Evolutionary conservation across 2,329 filamentous ascomycete species (phyloP).

Genomic region (Bipolaris gigantea): DNA sequence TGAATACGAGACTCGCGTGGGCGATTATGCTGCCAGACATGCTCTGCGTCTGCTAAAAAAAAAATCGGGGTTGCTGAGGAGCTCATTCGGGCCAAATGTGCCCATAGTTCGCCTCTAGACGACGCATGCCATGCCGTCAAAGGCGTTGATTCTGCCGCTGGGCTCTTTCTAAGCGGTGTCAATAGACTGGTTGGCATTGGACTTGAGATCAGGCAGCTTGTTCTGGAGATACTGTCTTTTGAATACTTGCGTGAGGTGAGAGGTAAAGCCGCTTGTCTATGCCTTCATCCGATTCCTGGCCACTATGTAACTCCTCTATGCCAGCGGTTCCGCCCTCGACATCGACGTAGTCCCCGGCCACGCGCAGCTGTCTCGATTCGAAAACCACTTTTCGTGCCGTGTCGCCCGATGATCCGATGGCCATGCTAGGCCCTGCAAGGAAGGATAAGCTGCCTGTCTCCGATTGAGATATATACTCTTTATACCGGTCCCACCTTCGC

Average conservation of each 20-base stretch:
- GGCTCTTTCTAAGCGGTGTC: conserved; percentile 43
- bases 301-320: conserved; percentile 12
- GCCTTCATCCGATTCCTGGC: conserved; percentile 16
- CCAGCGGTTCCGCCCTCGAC: conserved; percentile 29
- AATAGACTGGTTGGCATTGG: conserved; percentile 45
- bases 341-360: conserved; percentile 46
- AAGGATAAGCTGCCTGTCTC: conserved; percentile 54
- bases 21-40: conserved; percentile 54
- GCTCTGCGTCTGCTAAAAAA: conserved; percentile 49
- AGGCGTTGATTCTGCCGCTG: conserved; percentile 53
- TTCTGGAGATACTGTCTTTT: conserved; percentile 35
- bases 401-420: conserved; percentile 52
- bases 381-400: conserved; percentile 51
- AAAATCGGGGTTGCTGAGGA: conserved; percentile 56
- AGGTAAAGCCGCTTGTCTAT: conserved; percentile 26
- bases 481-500: conserved; percentile 50
- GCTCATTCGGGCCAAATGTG: conserved; percentile 57
- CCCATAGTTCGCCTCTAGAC: conserved; percentile 62
- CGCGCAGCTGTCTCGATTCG: conserved; percentile 50
- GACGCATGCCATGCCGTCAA: conserved; percentile 56
- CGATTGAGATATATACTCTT: conserved; percentile 34
- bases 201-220: conserved; percentile 48
- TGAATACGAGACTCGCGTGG: conserved; percentile 47
- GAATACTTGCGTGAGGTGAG: conserved; percentile 24
- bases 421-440: conserved; percentile 50